These are phyloP conservation scores for Sclerotinia borealis DNA, from an alignment of 2,329 filamentous ascomycete genomes.

Conservation along the genomic window DNA sequence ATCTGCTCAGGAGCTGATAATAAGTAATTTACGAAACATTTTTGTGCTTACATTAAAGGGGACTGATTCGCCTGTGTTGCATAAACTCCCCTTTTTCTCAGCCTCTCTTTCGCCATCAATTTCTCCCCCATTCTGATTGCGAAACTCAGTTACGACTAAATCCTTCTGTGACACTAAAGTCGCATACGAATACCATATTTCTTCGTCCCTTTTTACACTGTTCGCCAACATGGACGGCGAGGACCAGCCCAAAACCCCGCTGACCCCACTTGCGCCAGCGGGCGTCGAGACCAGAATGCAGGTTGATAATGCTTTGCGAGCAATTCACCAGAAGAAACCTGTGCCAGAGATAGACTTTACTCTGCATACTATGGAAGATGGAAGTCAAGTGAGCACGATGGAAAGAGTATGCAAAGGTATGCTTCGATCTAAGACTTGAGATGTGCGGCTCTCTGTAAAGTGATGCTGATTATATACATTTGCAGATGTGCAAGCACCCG, in stretches of 20 bases:
- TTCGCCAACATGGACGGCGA: conserved; percentile 30
- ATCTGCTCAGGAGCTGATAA: conserved; percentile 9
- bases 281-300: conserved; percentile 36
- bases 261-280: conserved; percentile 18
- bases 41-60: neutral
- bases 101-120: neutral
- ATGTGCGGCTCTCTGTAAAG: neutral
- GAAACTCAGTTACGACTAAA: neutral
- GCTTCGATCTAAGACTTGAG: conserved; percentile 15
- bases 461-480: conserved; percentile 26
- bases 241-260: conserved; percentile 20
- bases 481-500: conserved; percentile 93
- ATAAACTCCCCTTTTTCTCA: conserved; percentile 1
- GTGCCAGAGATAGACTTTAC: conserved; percentile 98
- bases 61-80: neutral
- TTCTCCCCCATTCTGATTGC: neutral
- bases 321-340: conserved; percentile 90
- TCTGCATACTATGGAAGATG: conserved; percentile 97
- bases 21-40: neutral
- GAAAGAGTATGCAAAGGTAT: conserved; percentile 98
- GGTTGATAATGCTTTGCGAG: conserved; percentile 85
- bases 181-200: neutral
- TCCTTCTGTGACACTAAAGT: neutral
- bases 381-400: conserved; percentile 85
- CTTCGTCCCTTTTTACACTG: conserved; percentile 2